phyloP scores from a whole-genome alignment of 2,329 filamentous ascomycete genomes.

The Aspergillus sp. region DNA sequence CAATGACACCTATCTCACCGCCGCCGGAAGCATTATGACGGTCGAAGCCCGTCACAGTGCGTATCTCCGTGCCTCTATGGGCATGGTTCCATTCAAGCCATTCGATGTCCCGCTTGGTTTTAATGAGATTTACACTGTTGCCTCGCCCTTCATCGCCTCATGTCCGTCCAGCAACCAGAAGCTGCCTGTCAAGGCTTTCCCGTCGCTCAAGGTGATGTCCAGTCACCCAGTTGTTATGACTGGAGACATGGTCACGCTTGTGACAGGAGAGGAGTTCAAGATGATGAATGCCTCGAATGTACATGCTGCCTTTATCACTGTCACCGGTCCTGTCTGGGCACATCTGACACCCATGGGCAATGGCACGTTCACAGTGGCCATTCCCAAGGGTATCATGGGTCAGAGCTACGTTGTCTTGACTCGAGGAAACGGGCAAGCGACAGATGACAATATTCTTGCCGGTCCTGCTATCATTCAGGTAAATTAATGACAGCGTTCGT shows the following conservation, averaged over 20 bases:
- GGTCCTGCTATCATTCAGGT: slow-evolving; percentile 26
- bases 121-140: slow-evolving; percentile 56
- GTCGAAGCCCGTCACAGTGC: slow-evolving; percentile 57
- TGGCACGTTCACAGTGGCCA: slow-evolving; percentile 12
- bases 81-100: slow-evolving; percentile 46
- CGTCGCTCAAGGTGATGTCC: slow-evolving; percentile 29
- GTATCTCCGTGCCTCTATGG: slow-evolving; percentile 46
- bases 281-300: slow-evolving; percentile 11
- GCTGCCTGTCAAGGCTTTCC: slow-evolving; percentile 54
- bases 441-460: slow-evolving; percentile 22
- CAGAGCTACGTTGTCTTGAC: slow-evolving; percentile 24
- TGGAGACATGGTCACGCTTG: slow-evolving; percentile 12
- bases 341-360: slow-evolving; percentile 4
- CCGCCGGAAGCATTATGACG: slow-evolving; percentile 54
- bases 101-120: slow-evolving; percentile 52
- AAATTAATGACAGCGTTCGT: too few relatives aligned
- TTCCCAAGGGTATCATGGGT: slow-evolving; percentile 16
- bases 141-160: slow-evolving; percentile 50
- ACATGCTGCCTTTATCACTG: slow-evolving; percentile 14
- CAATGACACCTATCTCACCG: slow-evolving; percentile 49
- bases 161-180: slow-evolving; percentile 48
- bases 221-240: slow-evolving; percentile 10
- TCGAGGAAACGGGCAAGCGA: slow-evolving; percentile 10
- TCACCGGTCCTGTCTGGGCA: slow-evolving; percentile 14
- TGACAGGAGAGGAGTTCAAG: slow-evolving; percentile 17